phyloP scores from a whole-genome alignment of 331 rosid species.

The Arachis monticola region DNA sequence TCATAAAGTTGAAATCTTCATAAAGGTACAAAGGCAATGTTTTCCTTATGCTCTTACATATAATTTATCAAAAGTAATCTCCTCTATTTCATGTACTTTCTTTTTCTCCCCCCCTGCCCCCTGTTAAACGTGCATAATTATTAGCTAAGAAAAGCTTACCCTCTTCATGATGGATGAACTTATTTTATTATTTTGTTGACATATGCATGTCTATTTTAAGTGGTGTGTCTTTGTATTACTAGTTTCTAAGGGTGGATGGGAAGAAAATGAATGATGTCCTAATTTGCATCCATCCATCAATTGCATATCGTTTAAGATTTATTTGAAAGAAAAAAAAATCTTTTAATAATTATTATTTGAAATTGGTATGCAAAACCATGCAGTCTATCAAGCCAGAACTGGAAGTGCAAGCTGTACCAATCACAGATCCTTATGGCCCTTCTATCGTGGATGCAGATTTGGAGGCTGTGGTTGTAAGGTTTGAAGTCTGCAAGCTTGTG shows the following conservation, averaged over 20 bases:
- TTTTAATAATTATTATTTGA: too few species aligned
- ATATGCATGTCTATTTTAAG: not conserved
- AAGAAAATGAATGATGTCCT: slow-evolving; percentile 10
- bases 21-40: slow-evolving; percentile 67
- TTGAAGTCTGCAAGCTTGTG: slow-evolving; percentile 30
- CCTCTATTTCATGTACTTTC: not conserved
- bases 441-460: slow-evolving; percentile 42
- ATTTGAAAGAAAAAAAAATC: slow-evolving; percentile 15
- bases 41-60: not conserved
- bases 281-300: slow-evolving; percentile 11
- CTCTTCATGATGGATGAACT: not conserved
- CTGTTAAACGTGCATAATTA: not conserved
- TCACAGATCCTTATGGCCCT: too few species aligned
- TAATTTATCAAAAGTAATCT: not conserved
- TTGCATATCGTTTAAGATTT: slow-evolving; percentile 19
- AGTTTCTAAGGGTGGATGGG: slow-evolving; percentile 22
- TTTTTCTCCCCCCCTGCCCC: not conserved
- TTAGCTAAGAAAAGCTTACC: not conserved
- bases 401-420: too few species aligned
- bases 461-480: slow-evolving; percentile 96
- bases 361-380: too few species aligned
- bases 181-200: too few species aligned
- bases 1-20: slow-evolving; percentile 57
- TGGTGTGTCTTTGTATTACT: slow-evolving; percentile 7
- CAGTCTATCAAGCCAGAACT: too few species aligned